Conservation (phyloP, 2,329 filamentous ascomycete species). For the Mycosphaerelloides madeirae region DNA sequence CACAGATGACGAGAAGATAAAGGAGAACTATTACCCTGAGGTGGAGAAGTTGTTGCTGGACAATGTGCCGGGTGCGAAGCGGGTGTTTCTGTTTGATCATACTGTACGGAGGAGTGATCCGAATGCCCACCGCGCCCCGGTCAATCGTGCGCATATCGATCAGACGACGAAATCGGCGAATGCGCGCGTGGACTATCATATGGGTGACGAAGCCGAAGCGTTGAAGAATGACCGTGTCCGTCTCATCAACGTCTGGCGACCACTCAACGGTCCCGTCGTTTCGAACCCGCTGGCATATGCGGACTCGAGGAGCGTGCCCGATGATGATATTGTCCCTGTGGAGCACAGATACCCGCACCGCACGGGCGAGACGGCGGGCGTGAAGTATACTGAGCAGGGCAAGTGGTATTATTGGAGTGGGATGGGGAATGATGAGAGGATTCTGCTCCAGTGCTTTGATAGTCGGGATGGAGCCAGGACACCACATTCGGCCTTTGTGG, state of each 20-base stretch:
- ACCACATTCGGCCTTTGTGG: conserved; percentile 74
- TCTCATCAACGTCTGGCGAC: conserved; percentile 84
- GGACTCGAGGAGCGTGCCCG: conserved; percentile 50
- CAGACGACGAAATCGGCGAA: conserved; percentile 65
- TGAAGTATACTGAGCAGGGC: conserved; percentile 58
- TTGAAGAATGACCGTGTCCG: conserved; percentile 67
- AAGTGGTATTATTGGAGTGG: conserved; percentile 77
- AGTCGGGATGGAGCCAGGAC: conserved; percentile 37
- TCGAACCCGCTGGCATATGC: conserved; percentile 56
- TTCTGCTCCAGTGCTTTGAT: conserved; percentile 50
- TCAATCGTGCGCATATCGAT: conserved; percentile 73
- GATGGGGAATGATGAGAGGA: conserved; percentile 59
- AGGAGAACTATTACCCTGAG: conserved; percentile 75
- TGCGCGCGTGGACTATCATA: conserved; percentile 63
- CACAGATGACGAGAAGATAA: conserved; percentile 63
- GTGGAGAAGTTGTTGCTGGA: conserved; percentile 67
- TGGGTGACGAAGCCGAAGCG: conserved; percentile 61
- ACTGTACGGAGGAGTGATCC: conserved; percentile 68
- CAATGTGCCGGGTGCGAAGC: conserved; percentile 60
- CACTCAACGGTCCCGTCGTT: conserved; percentile 54
- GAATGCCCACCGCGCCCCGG: conserved; percentile 60
- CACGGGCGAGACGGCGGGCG: conserved; percentile 68
- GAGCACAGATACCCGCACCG: conserved; percentile 70
- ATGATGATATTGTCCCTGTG: conserved; percentile 64
- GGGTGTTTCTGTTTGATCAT: conserved; percentile 78